Evolutionary conservation across 2,329 filamentous ascomycete genomes (phyloP).

Genomic region (Sclerotinia minor): DNA sequence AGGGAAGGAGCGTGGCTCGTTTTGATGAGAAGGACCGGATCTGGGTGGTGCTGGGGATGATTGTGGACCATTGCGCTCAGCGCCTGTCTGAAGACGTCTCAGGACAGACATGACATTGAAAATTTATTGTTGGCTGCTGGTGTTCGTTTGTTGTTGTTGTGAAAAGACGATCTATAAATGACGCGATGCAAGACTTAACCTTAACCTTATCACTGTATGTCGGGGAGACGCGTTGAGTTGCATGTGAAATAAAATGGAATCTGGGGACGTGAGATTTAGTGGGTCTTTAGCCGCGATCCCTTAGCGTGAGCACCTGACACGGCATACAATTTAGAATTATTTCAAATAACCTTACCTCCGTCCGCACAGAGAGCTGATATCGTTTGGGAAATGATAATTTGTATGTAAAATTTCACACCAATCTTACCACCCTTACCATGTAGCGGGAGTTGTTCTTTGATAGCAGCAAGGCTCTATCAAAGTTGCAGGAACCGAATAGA

Average conservation of each 20-base stretch:
- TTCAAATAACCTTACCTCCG: background rate
- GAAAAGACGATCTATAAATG: background rate
- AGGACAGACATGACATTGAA: constrained; percentile 31
- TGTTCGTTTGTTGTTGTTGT: background rate
- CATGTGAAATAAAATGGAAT: background rate
- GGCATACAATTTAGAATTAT: background rate
- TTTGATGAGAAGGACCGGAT: constrained; percentile 27
- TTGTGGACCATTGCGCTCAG: constrained; percentile 25
- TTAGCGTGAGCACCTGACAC: constrained; percentile 3
- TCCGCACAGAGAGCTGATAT: background rate
- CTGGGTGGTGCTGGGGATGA: constrained; percentile 32
- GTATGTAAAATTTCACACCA: background rate
- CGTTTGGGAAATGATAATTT: background rate
- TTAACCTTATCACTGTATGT: background rate
- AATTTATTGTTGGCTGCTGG: background rate
- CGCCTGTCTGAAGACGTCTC: constrained; percentile 31
- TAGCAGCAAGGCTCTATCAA: constrained; percentile 13
- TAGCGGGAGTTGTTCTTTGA: background rate
- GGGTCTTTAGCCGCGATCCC: background rate
- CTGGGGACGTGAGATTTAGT: constrained; percentile 11
- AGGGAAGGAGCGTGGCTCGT: constrained; percentile 43
- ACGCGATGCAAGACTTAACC: background rate
- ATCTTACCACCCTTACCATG: background rate
- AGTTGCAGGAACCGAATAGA: background rate
- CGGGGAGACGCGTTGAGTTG: constrained; percentile 16